A percentile compares a stretch with the other conserved stretches of the same genome.
Conservation (phyloP, 129 eudicot species). For the Mikania micrantha region DNA sequence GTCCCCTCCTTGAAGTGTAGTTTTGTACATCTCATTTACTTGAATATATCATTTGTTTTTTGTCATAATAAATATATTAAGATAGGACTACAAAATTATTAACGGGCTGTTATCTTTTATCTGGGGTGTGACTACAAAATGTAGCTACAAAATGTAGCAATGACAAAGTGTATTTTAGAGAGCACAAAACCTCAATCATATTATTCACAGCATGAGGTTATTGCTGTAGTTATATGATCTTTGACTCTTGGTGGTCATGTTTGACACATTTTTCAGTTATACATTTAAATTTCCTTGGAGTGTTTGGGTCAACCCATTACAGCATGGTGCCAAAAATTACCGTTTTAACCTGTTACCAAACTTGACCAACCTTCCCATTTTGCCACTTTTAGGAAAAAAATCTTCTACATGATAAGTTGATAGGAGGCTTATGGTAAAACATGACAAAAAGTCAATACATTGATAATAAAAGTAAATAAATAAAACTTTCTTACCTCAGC, state of each 20-base stretch:
- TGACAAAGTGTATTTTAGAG: background rate
- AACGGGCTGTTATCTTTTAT: background rate
- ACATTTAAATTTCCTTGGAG: background rate
- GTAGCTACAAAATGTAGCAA: background rate
- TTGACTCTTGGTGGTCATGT: background rate
- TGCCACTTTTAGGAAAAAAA: background rate
- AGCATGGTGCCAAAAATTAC: background rate
- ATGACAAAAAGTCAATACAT: background rate
- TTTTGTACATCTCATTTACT: background rate
- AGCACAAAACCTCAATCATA: background rate
- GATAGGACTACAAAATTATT: background rate
- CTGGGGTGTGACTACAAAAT: background rate
- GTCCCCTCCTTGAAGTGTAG: background rate
- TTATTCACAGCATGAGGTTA: background rate
- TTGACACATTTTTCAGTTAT: background rate
- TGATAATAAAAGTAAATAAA: background rate
- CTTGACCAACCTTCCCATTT: background rate
- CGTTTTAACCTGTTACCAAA: background rate
- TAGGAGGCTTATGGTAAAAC: background rate
- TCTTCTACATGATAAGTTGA: background rate
- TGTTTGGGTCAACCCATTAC: background rate
- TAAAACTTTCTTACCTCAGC: slow-evolving; percentile 73
- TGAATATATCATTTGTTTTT: background rate
- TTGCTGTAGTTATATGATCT: background rate
- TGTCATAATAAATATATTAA: background rate